Evolutionary conservation across 1,284 basidiomycete species (phyloP).

Genomic region (Amylostereum areolatum): DNA sequence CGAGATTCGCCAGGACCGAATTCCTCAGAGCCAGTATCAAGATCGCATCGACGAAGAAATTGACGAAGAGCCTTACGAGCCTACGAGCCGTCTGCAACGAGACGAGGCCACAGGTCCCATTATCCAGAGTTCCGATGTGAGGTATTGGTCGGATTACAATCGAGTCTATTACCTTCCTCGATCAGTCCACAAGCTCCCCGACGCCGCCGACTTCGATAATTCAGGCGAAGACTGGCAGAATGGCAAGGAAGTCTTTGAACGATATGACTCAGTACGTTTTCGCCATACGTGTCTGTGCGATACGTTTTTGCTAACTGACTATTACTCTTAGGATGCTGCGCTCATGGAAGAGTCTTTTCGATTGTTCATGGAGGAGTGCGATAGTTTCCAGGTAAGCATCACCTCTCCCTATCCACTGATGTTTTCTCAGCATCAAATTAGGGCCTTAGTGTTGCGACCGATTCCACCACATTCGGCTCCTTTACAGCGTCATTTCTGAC

Average conservation of each 20-base stretch:
- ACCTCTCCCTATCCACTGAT: neutral
- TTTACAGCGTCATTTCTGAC: slow-evolving; percentile 55
- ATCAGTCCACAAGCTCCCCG: slow-evolving; percentile 58
- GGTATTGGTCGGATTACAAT: slow-evolving; percentile 77
- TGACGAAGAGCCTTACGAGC: slow-evolving; percentile 17
- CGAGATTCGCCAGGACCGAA: slow-evolving; percentile 46
- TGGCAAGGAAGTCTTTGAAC: slow-evolving; percentile 45
- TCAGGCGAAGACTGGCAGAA: slow-evolving; percentile 50
- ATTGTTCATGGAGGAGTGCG: slow-evolving; percentile 65
- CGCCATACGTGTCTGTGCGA: neutral
- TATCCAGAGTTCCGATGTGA: slow-evolving; percentile 28
- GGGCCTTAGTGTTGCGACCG: slow-evolving; percentile 65
- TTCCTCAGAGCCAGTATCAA: slow-evolving; percentile 54
- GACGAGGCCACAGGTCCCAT: slow-evolving; percentile 7
- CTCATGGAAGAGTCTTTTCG: slow-evolving; percentile 65
- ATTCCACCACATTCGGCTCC: slow-evolving; percentile 56
- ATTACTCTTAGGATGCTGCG: slow-evolving; percentile 36
- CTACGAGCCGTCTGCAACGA: slow-evolving; percentile 11
- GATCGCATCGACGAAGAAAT: slow-evolving; percentile 34
- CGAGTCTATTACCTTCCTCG: slow-evolving; percentile 63
- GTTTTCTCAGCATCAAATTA: slow-evolving; percentile 19
- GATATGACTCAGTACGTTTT: slow-evolving; percentile 45
- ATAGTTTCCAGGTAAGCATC: slow-evolving; percentile 55
- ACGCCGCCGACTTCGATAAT: slow-evolving; percentile 46
- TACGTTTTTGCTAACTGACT: neutral